phyloP scores from a whole-genome alignment of 1,284 basidiomycete species.

The Ustilago hordei region DNA sequence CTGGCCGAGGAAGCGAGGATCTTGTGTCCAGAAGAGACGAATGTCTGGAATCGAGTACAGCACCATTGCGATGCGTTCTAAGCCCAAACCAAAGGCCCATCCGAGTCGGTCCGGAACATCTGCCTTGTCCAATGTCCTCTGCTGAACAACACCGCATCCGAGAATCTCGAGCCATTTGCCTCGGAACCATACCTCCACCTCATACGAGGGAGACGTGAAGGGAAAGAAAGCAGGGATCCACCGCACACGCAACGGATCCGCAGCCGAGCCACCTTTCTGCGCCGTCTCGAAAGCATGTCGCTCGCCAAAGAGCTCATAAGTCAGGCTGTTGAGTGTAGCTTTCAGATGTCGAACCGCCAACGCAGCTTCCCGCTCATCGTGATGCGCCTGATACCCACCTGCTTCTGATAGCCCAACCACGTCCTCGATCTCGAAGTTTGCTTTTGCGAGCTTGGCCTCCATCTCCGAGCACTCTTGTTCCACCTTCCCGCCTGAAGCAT shows the following conservation, averaged over 20 bases:
- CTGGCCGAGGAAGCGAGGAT: constrained; percentile 87
- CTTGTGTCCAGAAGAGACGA: constrained; percentile 96
- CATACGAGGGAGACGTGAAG: constrained; percentile 96
- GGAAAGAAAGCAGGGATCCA: constrained; percentile 99
- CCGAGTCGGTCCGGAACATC: constrained; percentile 79
- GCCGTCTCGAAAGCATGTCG: constrained; percentile 69
- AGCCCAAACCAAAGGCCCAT: constrained; percentile 97
- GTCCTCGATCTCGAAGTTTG: constrained; percentile 84
- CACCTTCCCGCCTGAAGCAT: constrained; percentile 70
- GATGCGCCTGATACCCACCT: constrained; percentile 84
- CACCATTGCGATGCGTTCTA: constrained; percentile 98
- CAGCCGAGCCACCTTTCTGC: constrained; percentile 58
- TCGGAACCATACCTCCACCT: constrained; percentile 96
- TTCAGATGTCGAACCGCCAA: constrained; percentile 88
- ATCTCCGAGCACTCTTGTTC: constrained; percentile 77
- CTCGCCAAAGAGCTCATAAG: constrained; percentile 81
- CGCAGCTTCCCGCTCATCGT: constrained; percentile 73
- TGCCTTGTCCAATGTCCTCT: constrained; percentile 86
- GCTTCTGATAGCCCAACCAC: constrained; percentile 77
- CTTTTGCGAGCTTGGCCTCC: constrained; percentile 69
- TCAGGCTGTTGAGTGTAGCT: constrained; percentile 87
- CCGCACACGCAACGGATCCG: constrained; percentile 81
- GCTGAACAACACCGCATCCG: constrained; percentile 91
- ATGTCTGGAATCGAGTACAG: constrained; percentile 97
- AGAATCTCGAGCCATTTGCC: constrained; percentile 98